Base-by-base conservation (phyloP, 805 yeast species). In the Nakazawaea ernobii region DNA sequence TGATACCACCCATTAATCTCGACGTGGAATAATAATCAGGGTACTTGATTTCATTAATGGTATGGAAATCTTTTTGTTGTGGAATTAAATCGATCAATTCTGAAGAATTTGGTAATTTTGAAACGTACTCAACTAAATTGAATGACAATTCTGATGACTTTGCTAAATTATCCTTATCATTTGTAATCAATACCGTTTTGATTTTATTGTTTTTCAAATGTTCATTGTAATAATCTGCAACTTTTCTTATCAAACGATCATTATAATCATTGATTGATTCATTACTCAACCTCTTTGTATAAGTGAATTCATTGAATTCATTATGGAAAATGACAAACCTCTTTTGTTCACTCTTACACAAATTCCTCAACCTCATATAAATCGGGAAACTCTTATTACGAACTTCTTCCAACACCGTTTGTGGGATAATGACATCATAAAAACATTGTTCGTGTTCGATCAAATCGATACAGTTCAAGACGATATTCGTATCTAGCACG, bases 401-500 rank as follows among this genome's bases (percentile, higher is more conserved):
- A 8, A 92, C 96, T 64, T 94, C 98, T 55, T 95, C 97, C 32
- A 94, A 70, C 2, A 89, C 97, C 6, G 95, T 86, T 62, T 94
- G 99, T 1, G 98, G 96, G n/a, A 94, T 70, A 48, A 94, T 84
- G 14, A 91, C 96, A 65, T 94, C 98, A 58, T 75, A 84, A 59
- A 94, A 87, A 46, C 86, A 84, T 29, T 77, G 74, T 17, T 73
- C 73, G 57, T 80, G 83, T 63, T 94, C 99, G 48, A 94, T 68
- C 50, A 94, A 68, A 64, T 94, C 99, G 52, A 94, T 92, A 6
- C 96, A 92, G 60, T 83, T 86, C 52, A 94, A 68, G 1, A 86
- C 84, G 53, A 94, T 83, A 59, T 94, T 92, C 2, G 98, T 89
- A 62, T 94, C 99, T 8, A 91, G 63, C 0, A 94, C 79, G 8